Evolutionary conservation across 768 basidiomycete species (phyloP), one percentile per base, ranked within the genome.

Genomic region (Mycena filopes): DNA sequence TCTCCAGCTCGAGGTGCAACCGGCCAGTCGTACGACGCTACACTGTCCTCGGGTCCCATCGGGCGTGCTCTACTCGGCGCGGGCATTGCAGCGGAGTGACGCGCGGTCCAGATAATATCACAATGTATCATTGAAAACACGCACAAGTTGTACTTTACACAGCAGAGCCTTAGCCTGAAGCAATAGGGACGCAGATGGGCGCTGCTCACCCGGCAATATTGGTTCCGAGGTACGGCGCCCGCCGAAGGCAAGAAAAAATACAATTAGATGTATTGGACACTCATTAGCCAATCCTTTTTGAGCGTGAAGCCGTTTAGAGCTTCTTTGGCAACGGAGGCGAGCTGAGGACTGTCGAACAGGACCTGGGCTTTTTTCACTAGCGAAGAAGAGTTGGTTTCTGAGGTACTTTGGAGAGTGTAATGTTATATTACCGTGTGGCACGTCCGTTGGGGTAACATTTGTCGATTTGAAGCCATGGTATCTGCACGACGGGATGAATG

Each of bases 241-340:
- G 38, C 53, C 60, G 36, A 48, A 16, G 63, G 29, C 49, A 62
- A 51, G 50, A 57, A 53, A 41, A 49, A 29, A 50, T 20, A 25
- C 26, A 20, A 31, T 57, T 46, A 66, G 51, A 91, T 89, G 78
- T 87, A 95, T 46, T 82, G 83, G 60, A 96, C 93, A 54, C 83
- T 83, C 92, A 96, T 94, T 69, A 86, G 79, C 91, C 92, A 94
- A 43, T 87, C 93, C 72, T 91, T 91, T 80, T 96, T 95, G 71
- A 98, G 81, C 42, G 90, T 84, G 77, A 95, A 98, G 54, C 92
- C 91, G 76, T 97, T 88, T 67, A 96, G 78, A 16, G 91, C 93
- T 55, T 91, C 88, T 80, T 90, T 92, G 41, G 96, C 96, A 6
- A 85, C 86, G 18, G 87, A 79, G 20, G 94, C 93, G 26, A 93